Base-by-base conservation (phyloP, 495 filamentous ascomycete species). In the Trichoderma parareesei region DNA sequence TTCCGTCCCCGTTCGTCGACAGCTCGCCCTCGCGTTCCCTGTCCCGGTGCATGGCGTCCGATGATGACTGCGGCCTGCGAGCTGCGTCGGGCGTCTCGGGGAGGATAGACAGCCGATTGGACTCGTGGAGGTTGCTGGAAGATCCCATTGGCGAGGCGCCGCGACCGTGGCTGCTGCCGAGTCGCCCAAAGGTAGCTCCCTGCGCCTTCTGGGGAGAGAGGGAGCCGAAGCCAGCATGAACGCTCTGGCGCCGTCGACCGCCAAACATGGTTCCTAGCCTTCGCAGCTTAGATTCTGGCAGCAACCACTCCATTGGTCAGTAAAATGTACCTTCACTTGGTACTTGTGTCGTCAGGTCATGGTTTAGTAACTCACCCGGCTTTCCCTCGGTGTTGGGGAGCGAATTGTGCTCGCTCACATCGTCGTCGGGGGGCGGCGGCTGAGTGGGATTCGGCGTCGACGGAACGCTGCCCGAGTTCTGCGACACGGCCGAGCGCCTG, bases 251-350 rank as follows among this genome's bases (percentile, higher is more conserved):
- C 42, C 83, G 79, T 67, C 88, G 78, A 13, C 88, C 78, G 53
- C 86, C 86, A 69, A 93, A 84, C 73, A 93, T 90, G n/a, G 90
- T 93, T 7, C 90, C 90, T 46, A 93, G 83, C 69, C 87, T 86
- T 13, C 91, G 77, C 76, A 79, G 64, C 62, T 78, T 75, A 70
- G 80, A 81, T 68, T 83, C 81, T 74, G 62, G 59, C 38, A 11
- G 33, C 7, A 7, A 7, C 6, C 40, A 41, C 16, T 9, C n/a
- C 16, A 49, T 18, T 27, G 18, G 46, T 69, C 38, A 70, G 67
- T 18, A 55, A 38, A 27, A 27, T 27, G 27, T 27, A 2, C 27
- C 27, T 27, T 27, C 27, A 57, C 1, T 5, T 14, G 16, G n/a
- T 5, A 46, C 14, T n/a, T 20, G 27, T 11, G 46, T 9, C 16